Base-by-base conservation (phyloP, 331 rosid species). In the Quercus phellos region DNA sequence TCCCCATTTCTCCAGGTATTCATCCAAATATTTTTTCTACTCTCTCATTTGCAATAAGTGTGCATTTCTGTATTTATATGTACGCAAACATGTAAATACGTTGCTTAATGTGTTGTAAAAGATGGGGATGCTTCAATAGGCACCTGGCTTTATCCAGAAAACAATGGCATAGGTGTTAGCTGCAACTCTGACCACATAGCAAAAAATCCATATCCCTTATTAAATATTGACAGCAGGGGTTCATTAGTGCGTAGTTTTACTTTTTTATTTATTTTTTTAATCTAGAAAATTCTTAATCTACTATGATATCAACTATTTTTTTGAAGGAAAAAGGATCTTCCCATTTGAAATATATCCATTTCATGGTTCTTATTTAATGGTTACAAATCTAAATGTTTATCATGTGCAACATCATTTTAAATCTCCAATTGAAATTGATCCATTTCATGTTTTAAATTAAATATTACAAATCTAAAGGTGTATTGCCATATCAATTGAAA, bases 1-100 rank as follows among this genome's bases (percentile, higher is more conserved):
- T 84, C 82, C 21, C 76, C 84, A 59, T 92, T 94, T 86, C 89
- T 94, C 76, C 93, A 92, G 98, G 98, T 94, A 74, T 68, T 70
- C 30, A 58, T 78, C 74, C 74, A 27, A 29, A 72, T 72, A 5
- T 56, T 5, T 51, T 61, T 46, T 70, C 58, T 30, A 2, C 29
- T 22, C 6, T 24, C 61, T 12, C 18, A 18, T 30, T 76, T 32
- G 35, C 60, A 46, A 46, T 11, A 10, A 46, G 17, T 12, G 53
- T 46, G 53, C 53, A 46, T 46, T 10, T 46, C 17, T 46, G 53
- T 46, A 46, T 46, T 10, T 12, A 2, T 46, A 46, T 1, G 53
- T 46, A 46, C 53, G 2, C 17, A 46, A 12, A 46, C 53, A 46
- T 12, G 13, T 38, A 2, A 38, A 38, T 46, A 46, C 16, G 53